Conservation (phyloP, 2,329 filamentous ascomycete genomes). For the Rutstroemia sp. region DNA sequence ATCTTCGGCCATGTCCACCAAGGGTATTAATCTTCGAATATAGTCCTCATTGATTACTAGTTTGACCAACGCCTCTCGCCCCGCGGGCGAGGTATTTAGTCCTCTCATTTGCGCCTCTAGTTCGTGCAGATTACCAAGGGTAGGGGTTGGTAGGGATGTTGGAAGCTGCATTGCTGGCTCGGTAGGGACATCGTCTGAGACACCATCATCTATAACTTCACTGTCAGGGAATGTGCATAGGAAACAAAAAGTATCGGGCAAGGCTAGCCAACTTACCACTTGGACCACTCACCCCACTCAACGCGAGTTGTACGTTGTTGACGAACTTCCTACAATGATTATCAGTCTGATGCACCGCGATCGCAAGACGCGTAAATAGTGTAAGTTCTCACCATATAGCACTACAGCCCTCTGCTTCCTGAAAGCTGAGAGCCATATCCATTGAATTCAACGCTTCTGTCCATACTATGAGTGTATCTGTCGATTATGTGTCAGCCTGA, state of each 20-base stretch:
- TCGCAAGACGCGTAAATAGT: background rate
- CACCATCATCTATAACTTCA: slow-evolving; percentile 59
- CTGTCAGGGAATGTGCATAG: background rate
- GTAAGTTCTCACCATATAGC: slow-evolving; percentile 68
- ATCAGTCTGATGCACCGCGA: slow-evolving; percentile 4
- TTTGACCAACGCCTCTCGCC: slow-evolving; percentile 81
- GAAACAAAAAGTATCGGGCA: background rate
- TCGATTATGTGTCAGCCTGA: slow-evolving; percentile 20
- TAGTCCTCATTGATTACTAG: slow-evolving; percentile 82
- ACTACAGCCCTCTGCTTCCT: slow-evolving; percentile 90
- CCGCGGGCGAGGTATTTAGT: slow-evolving; percentile 64
- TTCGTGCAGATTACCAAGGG: slow-evolving; percentile 75
- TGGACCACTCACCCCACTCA: slow-evolving; percentile 62
- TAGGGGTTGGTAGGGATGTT: slow-evolving; percentile 69
- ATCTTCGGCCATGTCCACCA: slow-evolving; percentile 86
- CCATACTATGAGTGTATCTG: slow-evolving; percentile 97
- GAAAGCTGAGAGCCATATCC: slow-evolving; percentile 97
- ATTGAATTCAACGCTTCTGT: slow-evolving; percentile 76
- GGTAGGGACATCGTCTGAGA: slow-evolving; percentile 78
- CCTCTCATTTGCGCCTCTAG: slow-evolving; percentile 79
- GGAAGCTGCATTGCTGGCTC: slow-evolving; percentile 57
- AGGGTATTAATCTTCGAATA: slow-evolving; percentile 74
- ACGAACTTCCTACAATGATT: slow-evolving; percentile 71
- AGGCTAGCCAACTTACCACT: slow-evolving; percentile 1
- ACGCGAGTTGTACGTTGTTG: slow-evolving; percentile 67